phyloP scores from a whole-genome alignment of 2,329 filamentous ascomycete genomes.

The Exophiala dermatitidis region DNA sequence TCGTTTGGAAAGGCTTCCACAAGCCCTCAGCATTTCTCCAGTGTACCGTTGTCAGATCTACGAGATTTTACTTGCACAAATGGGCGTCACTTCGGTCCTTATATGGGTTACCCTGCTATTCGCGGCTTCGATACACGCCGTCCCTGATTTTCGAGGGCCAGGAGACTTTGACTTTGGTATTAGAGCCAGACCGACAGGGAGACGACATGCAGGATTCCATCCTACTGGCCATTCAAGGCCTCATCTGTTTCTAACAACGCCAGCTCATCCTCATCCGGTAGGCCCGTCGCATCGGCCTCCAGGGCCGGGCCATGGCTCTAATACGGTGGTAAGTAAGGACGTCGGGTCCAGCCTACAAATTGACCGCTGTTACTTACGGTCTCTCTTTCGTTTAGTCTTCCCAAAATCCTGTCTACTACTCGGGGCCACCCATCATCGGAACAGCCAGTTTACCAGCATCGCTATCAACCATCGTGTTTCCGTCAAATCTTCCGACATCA shows the following conservation, averaged over 20 bases:
- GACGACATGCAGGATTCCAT: neutral
- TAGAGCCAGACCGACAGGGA: neutral
- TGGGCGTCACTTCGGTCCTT: neutral
- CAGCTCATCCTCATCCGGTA: neutral
- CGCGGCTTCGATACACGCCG: neutral
- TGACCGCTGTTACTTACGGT: neutral
- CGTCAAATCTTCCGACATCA: neutral
- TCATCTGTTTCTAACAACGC: neutral
- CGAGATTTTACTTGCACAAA: neutral
- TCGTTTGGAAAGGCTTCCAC: neutral
- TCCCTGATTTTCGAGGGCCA: neutral
- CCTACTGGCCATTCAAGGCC: neutral
- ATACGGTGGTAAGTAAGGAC: neutral
- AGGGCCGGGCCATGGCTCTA: neutral
- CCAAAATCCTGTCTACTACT: conserved; percentile 3
- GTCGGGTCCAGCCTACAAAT: neutral
- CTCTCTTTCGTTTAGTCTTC: neutral
- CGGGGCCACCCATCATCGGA: conserved; percentile 9
- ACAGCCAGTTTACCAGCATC: conserved; percentile 11
- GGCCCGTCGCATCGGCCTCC: neutral
- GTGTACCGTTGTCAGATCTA: neutral
- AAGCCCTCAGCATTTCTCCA: no score
- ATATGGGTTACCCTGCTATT: neutral
- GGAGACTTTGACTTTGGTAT: neutral
- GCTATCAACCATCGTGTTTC: conserved; percentile 11